phyloP scores from a whole-genome alignment of 305 asterid genomes.

The Solanum hybrid region DNA sequence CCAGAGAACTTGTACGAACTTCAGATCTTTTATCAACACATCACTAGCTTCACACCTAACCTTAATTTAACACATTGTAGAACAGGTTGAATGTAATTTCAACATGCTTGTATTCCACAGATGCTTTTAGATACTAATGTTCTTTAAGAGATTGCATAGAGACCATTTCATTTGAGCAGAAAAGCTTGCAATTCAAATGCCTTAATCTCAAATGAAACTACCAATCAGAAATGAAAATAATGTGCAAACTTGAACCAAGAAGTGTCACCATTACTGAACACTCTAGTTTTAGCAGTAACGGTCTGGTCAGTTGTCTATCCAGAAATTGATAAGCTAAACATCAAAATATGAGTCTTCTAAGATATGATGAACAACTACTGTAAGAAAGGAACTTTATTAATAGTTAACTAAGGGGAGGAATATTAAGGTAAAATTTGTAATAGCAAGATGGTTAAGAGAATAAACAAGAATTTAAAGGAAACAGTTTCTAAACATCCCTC shows the following conservation, averaged over 20 bases:
- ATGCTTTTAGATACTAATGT: conserved; percentile 1
- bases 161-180: not conserved
- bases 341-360: not conserved
- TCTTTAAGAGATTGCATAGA: not conserved
- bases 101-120: not conserved
- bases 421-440: not conserved
- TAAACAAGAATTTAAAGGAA: not conserved
- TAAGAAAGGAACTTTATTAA: not conserved
- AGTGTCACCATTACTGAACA: not conserved
- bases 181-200: not conserved
- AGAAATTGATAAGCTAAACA: not conserved
- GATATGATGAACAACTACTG: not conserved
- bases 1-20: not conserved
- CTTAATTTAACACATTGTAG: not conserved
- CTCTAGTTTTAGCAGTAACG: not conserved
- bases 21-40: not conserved
- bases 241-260: not conserved
- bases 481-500: not conserved
- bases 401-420: not conserved
- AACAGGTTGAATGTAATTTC: not conserved
- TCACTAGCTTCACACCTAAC: not conserved
- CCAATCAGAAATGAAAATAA: not conserved
- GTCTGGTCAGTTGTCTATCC: not conserved
- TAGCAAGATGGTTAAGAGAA: not conserved
- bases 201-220: not conserved